A percentile compares a stretch with the other conserved stretches of the same genome.
phyloP scores from a whole-genome alignment of 2,329 filamentous ascomycete genomes.

The Chaetomium globosum region DNA sequence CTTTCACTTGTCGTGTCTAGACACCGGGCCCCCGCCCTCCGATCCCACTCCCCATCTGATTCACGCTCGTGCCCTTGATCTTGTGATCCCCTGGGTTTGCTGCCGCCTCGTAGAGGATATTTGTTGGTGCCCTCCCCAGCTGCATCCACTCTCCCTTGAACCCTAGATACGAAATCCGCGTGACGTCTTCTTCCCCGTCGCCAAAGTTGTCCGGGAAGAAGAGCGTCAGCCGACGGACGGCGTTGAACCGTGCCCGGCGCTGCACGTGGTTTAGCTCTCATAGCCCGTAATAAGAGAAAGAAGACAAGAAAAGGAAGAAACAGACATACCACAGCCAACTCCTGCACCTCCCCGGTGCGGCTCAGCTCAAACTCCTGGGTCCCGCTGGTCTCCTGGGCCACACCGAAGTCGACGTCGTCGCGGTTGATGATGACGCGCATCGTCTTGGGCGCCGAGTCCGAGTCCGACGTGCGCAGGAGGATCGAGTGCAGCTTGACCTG shows the following conservation, averaged over 20 bases:
- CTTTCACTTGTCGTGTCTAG: constrained; percentile 29
- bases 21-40: constrained; percentile 44
- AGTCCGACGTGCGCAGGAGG: constrained; percentile 76
- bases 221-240: constrained; percentile 76
- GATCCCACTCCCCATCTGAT: constrained; percentile 59
- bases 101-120: constrained; percentile 90
- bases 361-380: constrained; percentile 78
- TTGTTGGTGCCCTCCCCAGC: constrained; percentile 77
- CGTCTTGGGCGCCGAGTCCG: constrained; percentile 72
- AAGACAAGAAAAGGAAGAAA: background rate
- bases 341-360: constrained; percentile 79
- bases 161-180: constrained; percentile 77
- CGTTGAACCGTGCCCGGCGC: constrained; percentile 84
- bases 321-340: constrained; percentile 65
- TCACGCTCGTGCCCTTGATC: constrained; percentile 59
- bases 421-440: constrained; percentile 87
- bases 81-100: constrained; percentile 88
- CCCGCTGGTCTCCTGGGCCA: constrained; percentile 68
- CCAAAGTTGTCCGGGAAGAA: constrained; percentile 94
- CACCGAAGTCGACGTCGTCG: constrained; percentile 80
- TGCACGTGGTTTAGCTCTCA: background rate
- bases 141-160: constrained; percentile 96
- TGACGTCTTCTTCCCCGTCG: constrained; percentile 77
- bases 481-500: constrained; percentile 92
- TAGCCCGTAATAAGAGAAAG: background rate